Base-by-base conservation (phyloP, 345 rosid genomes). In the Angophora floribunda region DNA sequence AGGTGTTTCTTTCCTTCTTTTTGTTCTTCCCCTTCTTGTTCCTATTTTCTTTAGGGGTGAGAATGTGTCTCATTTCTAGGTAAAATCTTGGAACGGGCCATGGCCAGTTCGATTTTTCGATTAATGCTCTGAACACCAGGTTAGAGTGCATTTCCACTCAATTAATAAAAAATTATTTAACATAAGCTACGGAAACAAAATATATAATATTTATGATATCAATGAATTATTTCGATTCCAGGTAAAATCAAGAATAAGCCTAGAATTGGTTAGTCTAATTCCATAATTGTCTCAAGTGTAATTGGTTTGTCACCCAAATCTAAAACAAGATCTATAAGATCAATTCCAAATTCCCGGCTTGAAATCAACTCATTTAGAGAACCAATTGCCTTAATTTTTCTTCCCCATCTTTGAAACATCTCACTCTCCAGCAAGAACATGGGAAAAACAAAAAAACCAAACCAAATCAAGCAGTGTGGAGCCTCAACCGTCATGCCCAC, bases 381-480 rank as follows among this genome's bases (percentile, higher is more conserved):
- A 5, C 1, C 1, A 1, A 36, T 41, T 1, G 0, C 6, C 28
- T 1, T 41, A 7, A 75, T 70, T 32, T 70, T 36, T 9, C 8
- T 30, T 10, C 4, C 22, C 45, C 22, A 16, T 8, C 1, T 32
- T 21, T 67, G 15, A 67, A 15, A 67, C 10, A 0, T 44, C 78
- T n/a, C 5, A 2, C 78, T 65, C 5, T 15, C 78, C 9, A 13
- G 1, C 41, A 65, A 28, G 36, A 63, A n/a, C 7, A 15, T 13
- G 75, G 9, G 14, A 26, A 28, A 21, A 63, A 63, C 16, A 13
- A 3, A 2, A 63, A 63, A 28, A 3, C 17, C 6, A 2, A n/a
- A 13, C 8, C 75, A 63, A 63, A 28, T 63, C 36, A n/a, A 67
- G 44, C 6, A 0, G 8, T 7, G 41, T 30, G 10, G 41, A n/a